Evolutionary conservation across 306 rosid species (phyloP).

Genomic region (Adenanthera pavonina): DNA sequence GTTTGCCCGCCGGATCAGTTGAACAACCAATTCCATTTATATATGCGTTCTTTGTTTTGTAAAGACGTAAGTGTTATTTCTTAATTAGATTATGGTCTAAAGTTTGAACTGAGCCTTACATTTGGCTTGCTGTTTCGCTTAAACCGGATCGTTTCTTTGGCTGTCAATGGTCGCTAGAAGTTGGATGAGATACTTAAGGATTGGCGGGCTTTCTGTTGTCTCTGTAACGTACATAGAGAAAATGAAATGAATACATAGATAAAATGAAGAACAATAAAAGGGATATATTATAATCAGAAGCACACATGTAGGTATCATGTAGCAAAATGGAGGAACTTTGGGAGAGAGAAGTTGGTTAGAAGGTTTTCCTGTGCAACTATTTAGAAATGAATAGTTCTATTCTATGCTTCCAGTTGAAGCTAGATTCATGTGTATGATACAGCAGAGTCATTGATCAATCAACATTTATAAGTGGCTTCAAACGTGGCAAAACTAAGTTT

Average conservation of each 20-base stretch:
- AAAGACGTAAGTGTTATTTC: not conserved
- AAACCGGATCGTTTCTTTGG: not conserved
- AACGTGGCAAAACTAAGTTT: not conserved
- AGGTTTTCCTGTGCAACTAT: no score
- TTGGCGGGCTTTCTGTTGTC: not conserved
- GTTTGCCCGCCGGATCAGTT: not conserved
- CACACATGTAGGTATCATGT: not conserved
- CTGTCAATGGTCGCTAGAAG: slow-evolving; percentile 10
- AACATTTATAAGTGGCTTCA: not conserved
- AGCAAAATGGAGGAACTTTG: no score
- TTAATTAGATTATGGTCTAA: not conserved
- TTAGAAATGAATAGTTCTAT: no score
- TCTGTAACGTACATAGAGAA: not conserved
- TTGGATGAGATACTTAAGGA: not conserved
- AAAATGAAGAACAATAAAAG: not conserved
- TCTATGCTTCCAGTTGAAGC: no score
- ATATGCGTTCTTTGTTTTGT: not conserved
- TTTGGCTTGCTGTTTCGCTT: not conserved
- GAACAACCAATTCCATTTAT: not conserved
- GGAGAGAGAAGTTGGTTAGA: no score
- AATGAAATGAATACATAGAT: not conserved
- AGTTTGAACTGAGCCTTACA: not conserved
- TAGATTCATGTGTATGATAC: not conserved
- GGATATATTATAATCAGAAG: slow-evolving; percentile 14
- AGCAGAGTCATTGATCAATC: not conserved